phyloP scores from a whole-genome alignment of 306 rosid species.

The Datisca glomerata region DNA sequence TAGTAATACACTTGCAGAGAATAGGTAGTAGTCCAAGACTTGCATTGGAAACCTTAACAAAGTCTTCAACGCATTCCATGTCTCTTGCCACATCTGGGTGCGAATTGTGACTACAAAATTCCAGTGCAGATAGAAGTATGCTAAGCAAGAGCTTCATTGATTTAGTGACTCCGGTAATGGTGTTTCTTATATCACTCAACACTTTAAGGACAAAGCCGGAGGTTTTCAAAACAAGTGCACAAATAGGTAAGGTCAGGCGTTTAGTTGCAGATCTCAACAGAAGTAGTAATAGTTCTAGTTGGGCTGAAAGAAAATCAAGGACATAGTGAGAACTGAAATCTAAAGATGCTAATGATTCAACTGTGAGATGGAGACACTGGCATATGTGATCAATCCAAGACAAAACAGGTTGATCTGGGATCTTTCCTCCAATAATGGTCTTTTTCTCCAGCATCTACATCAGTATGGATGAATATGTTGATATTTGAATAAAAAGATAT shows the following conservation, averaged over 20 bases:
- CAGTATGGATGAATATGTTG: too few species aligned
- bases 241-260: constrained; percentile 29
- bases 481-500: too few species aligned
- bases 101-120: constrained; percentile 32
- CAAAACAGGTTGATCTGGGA: constrained; percentile 31
- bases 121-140: constrained; percentile 61
- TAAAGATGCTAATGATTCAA: constrained; percentile 45
- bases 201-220: constrained; percentile 56
- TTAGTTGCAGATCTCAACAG: constrained; percentile 43
- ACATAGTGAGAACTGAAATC: constrained; percentile 42
- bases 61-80: constrained; percentile 32
- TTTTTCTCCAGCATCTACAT: constrained; percentile 43
- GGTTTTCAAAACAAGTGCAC: constrained; percentile 47
- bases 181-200: constrained; percentile 41
- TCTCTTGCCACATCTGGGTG: constrained; percentile 22
- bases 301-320: constrained; percentile 55
- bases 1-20: constrained; percentile 54
- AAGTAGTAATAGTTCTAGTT: constrained; percentile 52
- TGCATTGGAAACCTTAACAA: constrained; percentile 51
- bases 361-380: constrained; percentile 39
- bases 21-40: constrained; percentile 64
- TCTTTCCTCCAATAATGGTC: constrained; percentile 20
- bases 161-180: constrained; percentile 33
- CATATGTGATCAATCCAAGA: constrained; percentile 54
- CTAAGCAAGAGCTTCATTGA: constrained; percentile 43